Conservation (phyloP, 345 rosid genomes). For the Orychophragmus violaceus region DNA sequence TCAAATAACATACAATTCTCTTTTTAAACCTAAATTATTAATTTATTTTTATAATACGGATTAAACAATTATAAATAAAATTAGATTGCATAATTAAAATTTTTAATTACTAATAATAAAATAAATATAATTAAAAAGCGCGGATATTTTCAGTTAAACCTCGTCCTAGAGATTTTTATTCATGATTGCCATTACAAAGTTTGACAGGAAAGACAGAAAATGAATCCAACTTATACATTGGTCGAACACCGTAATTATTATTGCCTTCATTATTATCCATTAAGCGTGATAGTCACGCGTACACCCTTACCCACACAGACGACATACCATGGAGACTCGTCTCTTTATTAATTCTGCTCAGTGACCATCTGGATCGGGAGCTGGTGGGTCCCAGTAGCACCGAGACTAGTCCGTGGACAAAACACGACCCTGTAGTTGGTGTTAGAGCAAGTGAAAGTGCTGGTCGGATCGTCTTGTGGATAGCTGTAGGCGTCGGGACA, state of each 20-base stretch:
- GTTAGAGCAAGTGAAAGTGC: slow-evolving; percentile 35
- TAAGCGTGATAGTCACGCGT: slow-evolving; percentile 6
- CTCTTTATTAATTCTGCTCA: slow-evolving; percentile 8
- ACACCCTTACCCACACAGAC: background rate
- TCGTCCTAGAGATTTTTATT: background rate
- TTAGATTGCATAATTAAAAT: too few relatives aligned
- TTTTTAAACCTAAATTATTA: too few relatives aligned
- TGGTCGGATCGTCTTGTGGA: slow-evolving; percentile 36
- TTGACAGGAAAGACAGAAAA: background rate
- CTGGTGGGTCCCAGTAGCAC: background rate
- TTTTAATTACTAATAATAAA: too few relatives aligned
- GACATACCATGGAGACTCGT: background rate
- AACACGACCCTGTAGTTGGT: slow-evolving; percentile 41
- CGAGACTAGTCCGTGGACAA: slow-evolving; percentile 29
- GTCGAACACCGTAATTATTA: background rate
- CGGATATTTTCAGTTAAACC: background rate
- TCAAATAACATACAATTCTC: too few relatives aligned
- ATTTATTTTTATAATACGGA: too few relatives aligned
- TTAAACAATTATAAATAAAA: too few relatives aligned
- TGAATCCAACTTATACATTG: background rate
- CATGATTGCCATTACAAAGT: background rate
- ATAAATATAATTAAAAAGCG: too few relatives aligned
- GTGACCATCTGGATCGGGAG: slow-evolving; percentile 30
- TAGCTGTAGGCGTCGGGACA: slow-evolving; percentile 40
- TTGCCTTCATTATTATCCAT: slow-evolving; percentile 15